A percentile compares a stretch with the other conserved stretches of the same genome.
phyloP scores from a whole-genome alignment of 106 monocot species.

The Acanthochlamys bracteata region DNA sequence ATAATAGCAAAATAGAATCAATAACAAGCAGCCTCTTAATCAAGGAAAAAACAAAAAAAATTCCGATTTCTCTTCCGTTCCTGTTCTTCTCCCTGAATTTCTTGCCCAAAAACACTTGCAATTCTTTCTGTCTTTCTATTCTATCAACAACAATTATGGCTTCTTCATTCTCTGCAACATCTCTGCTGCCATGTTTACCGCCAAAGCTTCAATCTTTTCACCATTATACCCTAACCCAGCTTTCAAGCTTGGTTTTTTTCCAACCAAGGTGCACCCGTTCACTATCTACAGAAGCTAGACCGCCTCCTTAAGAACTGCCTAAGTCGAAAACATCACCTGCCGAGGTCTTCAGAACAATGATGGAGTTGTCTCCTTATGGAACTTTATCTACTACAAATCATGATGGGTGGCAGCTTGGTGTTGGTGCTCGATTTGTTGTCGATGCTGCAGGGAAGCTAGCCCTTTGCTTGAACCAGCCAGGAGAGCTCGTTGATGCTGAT shows the following conservation, averaged over 20 bases:
- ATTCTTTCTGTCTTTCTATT: too few relatives aligned
- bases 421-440: constrained; percentile 82
- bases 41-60: too few relatives aligned
- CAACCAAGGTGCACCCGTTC: constrained; percentile 22
- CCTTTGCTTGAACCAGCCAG: constrained; percentile 45
- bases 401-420: constrained; percentile 64
- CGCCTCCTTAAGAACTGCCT: background rate
- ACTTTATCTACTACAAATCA: constrained; percentile 53
- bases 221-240: background rate
- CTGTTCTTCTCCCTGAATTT: too few relatives aligned
- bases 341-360: constrained; percentile 67
- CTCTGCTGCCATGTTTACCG: background rate
- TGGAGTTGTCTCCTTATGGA: constrained; percentile 74
- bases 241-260: background rate
- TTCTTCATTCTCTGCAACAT: background rate
- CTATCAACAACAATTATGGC: background rate
- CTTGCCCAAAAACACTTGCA: too few relatives aligned
- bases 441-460: constrained; percentile 60
- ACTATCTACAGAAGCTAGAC: constrained; percentile 12
- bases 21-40: too few relatives aligned
- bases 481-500: constrained; percentile 16
- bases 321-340: constrained; percentile 48
- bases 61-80: too few relatives aligned
- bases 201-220: background rate
- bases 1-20: too few relatives aligned